These are phyloP conservation scores for Cladosporium sp. DNA, from an alignment of 2,329 filamentous ascomycete species.

Conservation along the genomic window DNA sequence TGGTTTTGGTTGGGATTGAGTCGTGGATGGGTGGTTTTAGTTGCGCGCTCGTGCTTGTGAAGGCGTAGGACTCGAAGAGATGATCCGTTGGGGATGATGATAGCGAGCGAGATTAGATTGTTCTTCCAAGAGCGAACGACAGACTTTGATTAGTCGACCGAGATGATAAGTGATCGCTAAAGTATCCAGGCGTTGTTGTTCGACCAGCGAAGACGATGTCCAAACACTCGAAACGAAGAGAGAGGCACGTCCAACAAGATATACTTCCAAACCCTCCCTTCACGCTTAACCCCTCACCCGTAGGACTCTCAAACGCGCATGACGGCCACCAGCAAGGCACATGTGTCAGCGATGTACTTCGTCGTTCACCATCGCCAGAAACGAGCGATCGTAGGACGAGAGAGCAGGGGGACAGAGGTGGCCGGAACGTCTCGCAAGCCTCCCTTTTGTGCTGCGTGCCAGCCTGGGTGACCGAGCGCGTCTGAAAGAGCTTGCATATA, in stretches of 20 bases:
- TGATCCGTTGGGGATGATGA: not conserved
- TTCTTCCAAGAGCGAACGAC: not conserved
- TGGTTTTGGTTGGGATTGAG: not conserved
- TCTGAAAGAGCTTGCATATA: not conserved
- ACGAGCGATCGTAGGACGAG: not conserved
- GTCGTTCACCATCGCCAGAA: not conserved
- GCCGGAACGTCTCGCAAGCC: slow-evolving; percentile 7
- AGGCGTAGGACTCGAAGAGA: not conserved
- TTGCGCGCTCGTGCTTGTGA: not conserved
- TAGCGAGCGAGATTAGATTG: not conserved
- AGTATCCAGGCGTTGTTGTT: not conserved
- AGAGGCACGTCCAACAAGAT: not conserved
- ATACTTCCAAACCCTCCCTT: not conserved
- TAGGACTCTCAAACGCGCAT: slow-evolving; percentile 15
- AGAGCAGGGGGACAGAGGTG: not conserved
- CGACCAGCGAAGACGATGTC: slow-evolving; percentile 2
- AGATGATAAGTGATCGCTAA: not conserved
- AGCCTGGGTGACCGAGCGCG: not conserved
- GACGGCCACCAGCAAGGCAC: slow-evolving; percentile 3
- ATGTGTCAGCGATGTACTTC: not conserved
- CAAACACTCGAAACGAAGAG: not conserved
- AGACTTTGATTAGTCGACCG: not conserved
- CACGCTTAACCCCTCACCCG: not conserved
- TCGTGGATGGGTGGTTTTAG: not conserved
- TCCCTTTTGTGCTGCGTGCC: slow-evolving; percentile 19